Conservation (phyloP, 306 rosid species). For the Argentina anserina region DNA sequence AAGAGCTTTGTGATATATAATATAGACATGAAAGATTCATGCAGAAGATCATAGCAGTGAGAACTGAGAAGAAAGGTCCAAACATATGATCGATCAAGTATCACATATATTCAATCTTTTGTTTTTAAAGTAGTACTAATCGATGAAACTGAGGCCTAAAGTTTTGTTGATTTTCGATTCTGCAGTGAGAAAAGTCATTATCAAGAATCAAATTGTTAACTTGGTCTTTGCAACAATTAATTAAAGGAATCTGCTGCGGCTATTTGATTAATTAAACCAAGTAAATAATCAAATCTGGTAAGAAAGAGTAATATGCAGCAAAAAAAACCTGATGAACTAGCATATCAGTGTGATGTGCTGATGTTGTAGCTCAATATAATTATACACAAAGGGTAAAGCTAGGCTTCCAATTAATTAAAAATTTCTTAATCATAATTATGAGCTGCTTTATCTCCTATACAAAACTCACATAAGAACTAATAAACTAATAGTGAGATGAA, state of each 20-base stretch:
- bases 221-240: background rate
- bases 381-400: background rate
- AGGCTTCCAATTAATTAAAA: background rate
- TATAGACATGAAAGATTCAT: background rate
- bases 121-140: background rate
- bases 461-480: background rate
- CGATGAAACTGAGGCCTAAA: constrained; percentile 8
- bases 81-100: background rate
- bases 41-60: background rate
- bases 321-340: background rate
- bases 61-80: background rate
- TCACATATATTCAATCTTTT: constrained; percentile 3
- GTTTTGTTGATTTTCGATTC: background rate
- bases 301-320: background rate
- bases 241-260: background rate
- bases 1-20: background rate
- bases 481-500: background rate
- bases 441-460: background rate
- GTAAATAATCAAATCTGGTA: background rate
- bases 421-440: background rate
- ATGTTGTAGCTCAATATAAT: background rate
- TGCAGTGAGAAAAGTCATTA: background rate
- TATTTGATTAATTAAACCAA: background rate
- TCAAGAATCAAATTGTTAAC: background rate
- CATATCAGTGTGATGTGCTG: background rate